Conservation (phyloP, 345 rosid species). For the Linum tenue region DNA sequence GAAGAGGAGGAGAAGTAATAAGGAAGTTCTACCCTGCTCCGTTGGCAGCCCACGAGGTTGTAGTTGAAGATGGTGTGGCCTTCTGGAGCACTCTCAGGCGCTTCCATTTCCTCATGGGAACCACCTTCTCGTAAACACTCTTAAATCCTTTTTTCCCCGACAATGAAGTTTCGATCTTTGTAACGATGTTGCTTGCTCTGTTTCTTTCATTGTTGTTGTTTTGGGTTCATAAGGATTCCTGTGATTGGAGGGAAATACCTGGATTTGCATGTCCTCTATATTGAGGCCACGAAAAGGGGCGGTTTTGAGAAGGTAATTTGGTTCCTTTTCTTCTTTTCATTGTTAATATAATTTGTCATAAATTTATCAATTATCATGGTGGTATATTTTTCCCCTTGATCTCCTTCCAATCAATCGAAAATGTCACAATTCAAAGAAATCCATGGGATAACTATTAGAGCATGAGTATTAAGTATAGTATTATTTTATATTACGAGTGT, state of each 20-base stretch:
- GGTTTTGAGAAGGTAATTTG: conserved; percentile 71
- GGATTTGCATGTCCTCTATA: conserved; percentile 81
- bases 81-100: conserved; percentile 89
- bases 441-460: too few species aligned
- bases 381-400: not conserved
- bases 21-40: conserved; percentile 38
- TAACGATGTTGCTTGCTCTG: too few species aligned
- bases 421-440: not conserved
- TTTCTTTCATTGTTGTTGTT: not conserved
- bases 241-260: conserved; percentile 96
- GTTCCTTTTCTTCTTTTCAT: too few species aligned
- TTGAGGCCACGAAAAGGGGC: conserved; percentile 74
- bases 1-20: too few species aligned
- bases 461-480: too few species aligned
- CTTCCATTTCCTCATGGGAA: conserved; percentile 71
- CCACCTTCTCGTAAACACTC: conserved; percentile 62
- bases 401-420: not conserved
- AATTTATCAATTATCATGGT: too few species aligned
- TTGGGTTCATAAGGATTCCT: conserved; percentile 53
- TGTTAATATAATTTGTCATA: too few species aligned
- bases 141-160: not conserved
- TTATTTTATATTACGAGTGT: too few species aligned
- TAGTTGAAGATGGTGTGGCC: conserved; percentile 33
- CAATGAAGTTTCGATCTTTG: not conserved
- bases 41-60: conserved; percentile 47